Base-by-base conservation (phyloP, 768 basidiomycete species). In the Amanita inopinata region DNA sequence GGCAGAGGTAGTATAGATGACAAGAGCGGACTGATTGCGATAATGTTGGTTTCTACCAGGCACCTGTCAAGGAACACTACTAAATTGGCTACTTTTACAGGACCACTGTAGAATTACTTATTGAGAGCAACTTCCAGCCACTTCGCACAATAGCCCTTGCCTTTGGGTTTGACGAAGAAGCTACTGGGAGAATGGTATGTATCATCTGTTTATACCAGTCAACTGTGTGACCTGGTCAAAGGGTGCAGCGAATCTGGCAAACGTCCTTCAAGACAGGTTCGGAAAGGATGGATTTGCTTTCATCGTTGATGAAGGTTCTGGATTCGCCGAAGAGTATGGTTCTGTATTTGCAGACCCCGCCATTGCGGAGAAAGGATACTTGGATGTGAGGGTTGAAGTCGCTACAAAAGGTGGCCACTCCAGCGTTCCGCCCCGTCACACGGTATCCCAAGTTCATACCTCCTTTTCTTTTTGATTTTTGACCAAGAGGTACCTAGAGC, bases 301-400 rank as follows among this genome's bases (percentile, higher is more conserved):
- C 55, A 58, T 96, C 33, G 69, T 97, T 24, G 93, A 97, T 54
- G 93, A 97, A 66, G 91, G 92, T 24, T 76, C 87, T 79, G 73
- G 74, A 18, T 78, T 72, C 36, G 51, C 53, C 1, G 67, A 78
- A 28, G 51, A 63, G 23, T 71, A 66, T 43, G 80, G 80, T 4
- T 63, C 67, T 8, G 57, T 75, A 9, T 60, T 87, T 42, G 80
- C 83, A 2, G 61, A 62, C 0, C 80, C 79, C 6, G 82, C 67
- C 2, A 71, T 84, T 18, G 75, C 76, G 0, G 86, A 89, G 62
- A 88, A 86, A 56, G 89, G 89, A 4, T 76, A 69, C 43, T 33
- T 81, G 6, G 69, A 85, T 52, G 70, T 79, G 12, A 63, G 59
- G 27, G 65, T 90, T n/a, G 71, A 78, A 43, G 76, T 92, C 5